phyloP scores from a whole-genome alignment of 345 rosid genomes.

The Pistacia atlantica region DNA sequence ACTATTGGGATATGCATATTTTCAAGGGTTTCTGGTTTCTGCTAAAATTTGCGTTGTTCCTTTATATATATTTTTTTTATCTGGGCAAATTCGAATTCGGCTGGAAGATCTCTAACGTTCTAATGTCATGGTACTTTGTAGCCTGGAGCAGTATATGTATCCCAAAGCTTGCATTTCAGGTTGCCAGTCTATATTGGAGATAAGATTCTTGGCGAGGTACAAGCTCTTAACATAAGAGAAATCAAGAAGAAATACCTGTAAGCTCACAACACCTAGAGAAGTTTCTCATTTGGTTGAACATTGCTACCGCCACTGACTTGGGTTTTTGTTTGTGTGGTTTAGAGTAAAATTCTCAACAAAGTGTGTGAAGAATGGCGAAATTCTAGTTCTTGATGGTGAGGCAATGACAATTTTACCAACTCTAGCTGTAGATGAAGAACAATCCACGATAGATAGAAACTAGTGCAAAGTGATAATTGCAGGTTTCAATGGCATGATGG shows the following conservation, averaged over 20 bases:
- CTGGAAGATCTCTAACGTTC: background rate
- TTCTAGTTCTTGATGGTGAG: constrained; percentile 73
- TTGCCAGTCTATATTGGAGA: constrained; percentile 77
- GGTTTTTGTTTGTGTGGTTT: constrained; percentile 8
- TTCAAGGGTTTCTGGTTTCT: background rate
- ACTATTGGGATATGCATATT: background rate
- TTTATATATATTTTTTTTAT: too few species aligned
- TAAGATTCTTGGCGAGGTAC: constrained; percentile 55
- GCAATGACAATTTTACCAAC: constrained; percentile 65
- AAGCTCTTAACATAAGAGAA: constrained; percentile 56
- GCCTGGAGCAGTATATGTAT: constrained; percentile 89
- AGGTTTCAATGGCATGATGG: background rate
- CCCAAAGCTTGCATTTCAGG: constrained; percentile 79
- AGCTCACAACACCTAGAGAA: constrained; percentile 20
- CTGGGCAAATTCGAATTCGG: background rate
- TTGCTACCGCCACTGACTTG: background rate
- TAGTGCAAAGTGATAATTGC: background rate
- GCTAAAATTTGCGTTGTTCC: too few species aligned
- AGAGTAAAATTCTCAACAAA: constrained; percentile 80
- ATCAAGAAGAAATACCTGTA: constrained; percentile 65
- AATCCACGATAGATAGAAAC: background rate
- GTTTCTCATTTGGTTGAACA: background rate
- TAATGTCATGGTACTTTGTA: constrained; percentile 20
- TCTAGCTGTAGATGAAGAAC: constrained; percentile 32
- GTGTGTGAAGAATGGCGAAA: constrained; percentile 63